phyloP scores from a whole-genome alignment of 2,329 filamentous ascomycete genomes.

The Talaromyces sp. region DNA sequence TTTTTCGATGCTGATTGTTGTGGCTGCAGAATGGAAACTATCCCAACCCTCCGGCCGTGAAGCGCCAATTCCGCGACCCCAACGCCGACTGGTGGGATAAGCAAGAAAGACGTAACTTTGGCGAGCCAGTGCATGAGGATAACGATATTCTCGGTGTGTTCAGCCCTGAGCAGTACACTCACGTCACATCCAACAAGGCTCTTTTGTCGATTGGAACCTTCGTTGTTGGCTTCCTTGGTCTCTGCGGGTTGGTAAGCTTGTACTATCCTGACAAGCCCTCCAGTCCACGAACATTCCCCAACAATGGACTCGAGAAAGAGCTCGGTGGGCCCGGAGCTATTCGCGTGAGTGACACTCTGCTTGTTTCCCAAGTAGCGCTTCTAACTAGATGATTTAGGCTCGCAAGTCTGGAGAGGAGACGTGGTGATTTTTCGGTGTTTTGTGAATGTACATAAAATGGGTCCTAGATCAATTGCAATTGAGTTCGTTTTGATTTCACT shows the following conservation, averaged over 20 bases:
- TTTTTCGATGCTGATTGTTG: constrained; percentile 2
- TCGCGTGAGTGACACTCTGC: constrained; percentile 53
- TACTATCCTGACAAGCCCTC: constrained; percentile 70
- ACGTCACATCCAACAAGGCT: constrained; percentile 69
- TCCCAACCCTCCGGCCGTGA: constrained; percentile 58
- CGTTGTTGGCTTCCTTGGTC: constrained; percentile 58
- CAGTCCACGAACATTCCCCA: constrained; percentile 64
- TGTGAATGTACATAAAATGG: constrained; percentile 37
- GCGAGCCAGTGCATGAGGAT: constrained; percentile 94
- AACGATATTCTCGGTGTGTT: constrained; percentile 90
- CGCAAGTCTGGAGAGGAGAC: constrained; percentile 38
- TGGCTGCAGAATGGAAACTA: constrained; percentile 45
- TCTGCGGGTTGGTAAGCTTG: constrained; percentile 65
- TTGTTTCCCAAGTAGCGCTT: background rate
- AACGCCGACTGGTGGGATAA: constrained; percentile 95
- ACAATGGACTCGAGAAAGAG: constrained; percentile 66
- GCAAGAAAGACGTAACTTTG: constrained; percentile 94
- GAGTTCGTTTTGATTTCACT: background rate
- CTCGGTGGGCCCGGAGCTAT: constrained; percentile 66
- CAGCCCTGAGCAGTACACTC: constrained; percentile 83
- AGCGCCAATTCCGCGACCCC: constrained; percentile 89
- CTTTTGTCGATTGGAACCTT: constrained; percentile 66
- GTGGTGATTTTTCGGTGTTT: constrained; percentile 29
- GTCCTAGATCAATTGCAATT: constrained; percentile 10
- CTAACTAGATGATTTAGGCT: constrained; percentile 28